Percentiles rank a stretch among this genome's conserved stretches.
phyloP scores from a whole-genome alignment of 306 rosid genomes.

The Cicer bijugum region DNA sequence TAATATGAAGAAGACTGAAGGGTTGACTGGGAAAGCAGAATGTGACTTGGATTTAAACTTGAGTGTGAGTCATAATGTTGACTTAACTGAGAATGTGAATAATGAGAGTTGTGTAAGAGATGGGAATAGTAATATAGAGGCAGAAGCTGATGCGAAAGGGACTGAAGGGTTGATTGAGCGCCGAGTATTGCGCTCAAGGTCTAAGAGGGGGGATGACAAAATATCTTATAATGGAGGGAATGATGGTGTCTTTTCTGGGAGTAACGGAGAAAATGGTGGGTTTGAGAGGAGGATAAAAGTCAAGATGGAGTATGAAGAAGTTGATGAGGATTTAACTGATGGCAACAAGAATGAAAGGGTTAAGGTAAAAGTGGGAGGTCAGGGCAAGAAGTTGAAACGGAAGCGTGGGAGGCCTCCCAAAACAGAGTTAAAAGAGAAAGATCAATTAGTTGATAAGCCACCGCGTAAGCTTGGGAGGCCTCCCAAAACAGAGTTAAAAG shows the following conservation, averaged over 20 bases:
- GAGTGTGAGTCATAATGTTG: slow-evolving; percentile 47
- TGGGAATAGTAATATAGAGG: slow-evolving; percentile 10
- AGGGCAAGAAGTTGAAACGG: slow-evolving; percentile 43
- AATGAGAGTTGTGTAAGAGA: slow-evolving; percentile 41
- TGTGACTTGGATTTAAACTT: slow-evolving; percentile 43
- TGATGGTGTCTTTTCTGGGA: slow-evolving; percentile 36
- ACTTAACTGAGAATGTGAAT: slow-evolving; percentile 48
- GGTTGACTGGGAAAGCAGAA: slow-evolving; percentile 34
- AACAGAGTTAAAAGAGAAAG: slow-evolving; percentile 16
- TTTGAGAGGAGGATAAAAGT: slow-evolving; percentile 42
- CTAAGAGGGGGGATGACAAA: slow-evolving; percentile 38
- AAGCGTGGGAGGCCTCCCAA: slow-evolving; percentile 59
- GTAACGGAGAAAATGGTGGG: slow-evolving; percentile 35
- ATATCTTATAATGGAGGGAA: slow-evolving; percentile 45
- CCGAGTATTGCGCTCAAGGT: slow-evolving; percentile 70
- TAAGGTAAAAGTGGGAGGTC: slow-evolving; percentile 41
- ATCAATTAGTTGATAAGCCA: slow-evolving; percentile 18
- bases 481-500: slow-evolving; percentile 28
- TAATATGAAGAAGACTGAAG: slow-evolving; percentile 23
- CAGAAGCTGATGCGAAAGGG: slow-evolving; percentile 34
- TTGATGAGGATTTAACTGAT: slow-evolving; percentile 38
- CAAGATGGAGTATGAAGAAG: slow-evolving; percentile 47
- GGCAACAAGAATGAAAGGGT: slow-evolving; percentile 15
- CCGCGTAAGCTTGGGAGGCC: slow-evolving; percentile 57
- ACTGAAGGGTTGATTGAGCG: slow-evolving; percentile 42